Base-by-base conservation (phyloP, 2,329 filamentous ascomycete species). In the Periconia macrospinosa region DNA sequence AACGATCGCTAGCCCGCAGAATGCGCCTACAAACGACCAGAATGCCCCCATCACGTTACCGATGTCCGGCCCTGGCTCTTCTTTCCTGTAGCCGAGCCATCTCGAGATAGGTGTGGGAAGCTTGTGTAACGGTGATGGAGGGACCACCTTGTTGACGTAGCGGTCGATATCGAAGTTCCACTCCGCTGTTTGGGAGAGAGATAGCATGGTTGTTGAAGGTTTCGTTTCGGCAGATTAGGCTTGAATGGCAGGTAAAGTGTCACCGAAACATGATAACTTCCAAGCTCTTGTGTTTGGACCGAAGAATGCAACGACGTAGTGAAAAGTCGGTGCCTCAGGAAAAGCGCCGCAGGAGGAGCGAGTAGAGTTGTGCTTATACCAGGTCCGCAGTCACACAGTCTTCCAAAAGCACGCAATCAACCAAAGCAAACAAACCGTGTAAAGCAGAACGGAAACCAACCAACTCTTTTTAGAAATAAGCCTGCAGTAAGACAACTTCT, bases 161-260 rank as follows among this genome's bases (percentile, higher is more conserved):
- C 75, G 76, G 78, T 96, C 92, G 58, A 96, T 83, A 74, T 94
- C 85, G 73, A 95, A 85, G 66, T 87, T 79, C 59, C 68, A 72
- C 9, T 56, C 52, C 49, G 59, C 54, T 14, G 61, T 59, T 41
- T 43, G 53, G 15, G 45, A 52, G 15, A 60, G 54, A 2, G 55
- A 51, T 50, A 51, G 49, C 59, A 63, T 63, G 6, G 18, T 19
- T 30, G 13, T 18, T 10, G 9, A 10, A 3, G 17, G 42, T 7
- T 44, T 15, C 14, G 18, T 23, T 23, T 35, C 14, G 18, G 18
- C 8, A 30, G 18, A 37, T 41, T 20, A 20, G 18, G 17, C 13
- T n/a, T n/a, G 30, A 42, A 17, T 17, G 2, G n/a, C 15, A 17
- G 17, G n/a, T 33, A 27, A 27, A 5, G 8, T 27, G 23, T 27